Base-by-base conservation (phyloP, 1,284 basidiomycete genomes). In the Meira miltonrushii region DNA sequence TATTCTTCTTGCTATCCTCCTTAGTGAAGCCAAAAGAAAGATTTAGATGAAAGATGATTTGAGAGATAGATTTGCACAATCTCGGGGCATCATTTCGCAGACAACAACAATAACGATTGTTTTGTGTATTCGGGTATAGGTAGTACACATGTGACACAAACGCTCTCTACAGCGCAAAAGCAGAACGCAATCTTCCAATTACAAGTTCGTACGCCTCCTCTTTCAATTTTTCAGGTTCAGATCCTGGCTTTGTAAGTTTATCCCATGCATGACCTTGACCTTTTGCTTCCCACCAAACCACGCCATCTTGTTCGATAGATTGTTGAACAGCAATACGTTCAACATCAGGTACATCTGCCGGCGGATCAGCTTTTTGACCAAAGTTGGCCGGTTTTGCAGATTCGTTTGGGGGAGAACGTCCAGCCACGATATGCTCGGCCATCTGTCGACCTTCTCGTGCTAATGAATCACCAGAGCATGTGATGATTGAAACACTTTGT, bases 181-280 rank as follows among this genome's bases (percentile, higher is more conserved):
- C 60, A 38, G 59, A 59, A 7, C 65, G 46, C 13, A 70, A 55
- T 15, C 64, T 48, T n/a, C 49, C n/a, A 4, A 62, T 23, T 10
- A 59, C 54, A 39, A 67, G 39, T 4, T 47, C 33, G 43, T 70
- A 70, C 2, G 64, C 66, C n/a, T 68, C 60, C 10, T 65, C 54
- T 37, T 60, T 63, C 40, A 65, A 12, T 51, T 61, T 58, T 8
- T 51, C 68, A 10, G 66, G 54, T 12, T 39, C 21, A 5, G 58
- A 49, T 7, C 58, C 61, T 37, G 52, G 19, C 39, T 64, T 57
- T 9, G 59, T 60, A 66, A 70, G 68, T 41, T 70, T 68, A 40
- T 70, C 68, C 68, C 66, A 68, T 40, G 61, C 61, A 58, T 70
- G 68, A 1, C 68, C 68, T 40, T 70, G 65, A 11, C 66, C 66